These are phyloP conservation scores for Ormosia semicastrata DNA, from an alignment of 306 rosid genomes.

Conservation along the genomic window DNA sequence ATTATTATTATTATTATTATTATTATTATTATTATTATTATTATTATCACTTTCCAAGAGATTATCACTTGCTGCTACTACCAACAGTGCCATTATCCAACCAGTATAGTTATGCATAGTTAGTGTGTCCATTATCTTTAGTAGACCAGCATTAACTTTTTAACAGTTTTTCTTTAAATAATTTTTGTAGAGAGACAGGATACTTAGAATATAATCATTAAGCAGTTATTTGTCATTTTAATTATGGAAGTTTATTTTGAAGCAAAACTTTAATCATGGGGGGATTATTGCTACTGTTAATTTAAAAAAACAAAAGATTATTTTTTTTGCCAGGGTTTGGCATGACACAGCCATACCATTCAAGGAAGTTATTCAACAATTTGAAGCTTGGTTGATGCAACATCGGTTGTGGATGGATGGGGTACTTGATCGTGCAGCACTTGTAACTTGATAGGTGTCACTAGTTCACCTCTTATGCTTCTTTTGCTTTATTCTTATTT, in stretches of 20 bases:
- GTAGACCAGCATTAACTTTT: neutral
- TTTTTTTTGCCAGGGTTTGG: slow-evolving; percentile 68
- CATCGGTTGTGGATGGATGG: slow-evolving; percentile 68
- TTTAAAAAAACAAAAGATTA: neutral
- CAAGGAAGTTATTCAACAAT: slow-evolving; percentile 71
- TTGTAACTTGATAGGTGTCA: slow-evolving; percentile 71
- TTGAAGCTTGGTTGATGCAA: slow-evolving; percentile 75
- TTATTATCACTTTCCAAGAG: neutral
- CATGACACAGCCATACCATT: slow-evolving; percentile 88
- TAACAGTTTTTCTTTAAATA: neutral
- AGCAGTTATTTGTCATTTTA: neutral
- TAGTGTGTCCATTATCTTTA: neutral
- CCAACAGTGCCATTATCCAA: neutral
- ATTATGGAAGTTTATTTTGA: neutral
- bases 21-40: neutral
- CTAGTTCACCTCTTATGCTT: neutral
- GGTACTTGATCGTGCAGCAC: slow-evolving; percentile 67
- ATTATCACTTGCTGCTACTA: slow-evolving; percentile 8
- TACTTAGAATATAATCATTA: neutral
- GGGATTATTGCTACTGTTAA: neutral
- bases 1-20: no score
- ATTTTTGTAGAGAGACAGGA: neutral
- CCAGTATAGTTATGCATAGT: neutral
- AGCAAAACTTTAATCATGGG: neutral
- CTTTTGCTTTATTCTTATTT: slow-evolving; percentile 1